These are phyloP conservation scores for Lachnellula arida DNA, from an alignment of 2,329 filamentous ascomycete genomes.

Conservation along the genomic window DNA sequence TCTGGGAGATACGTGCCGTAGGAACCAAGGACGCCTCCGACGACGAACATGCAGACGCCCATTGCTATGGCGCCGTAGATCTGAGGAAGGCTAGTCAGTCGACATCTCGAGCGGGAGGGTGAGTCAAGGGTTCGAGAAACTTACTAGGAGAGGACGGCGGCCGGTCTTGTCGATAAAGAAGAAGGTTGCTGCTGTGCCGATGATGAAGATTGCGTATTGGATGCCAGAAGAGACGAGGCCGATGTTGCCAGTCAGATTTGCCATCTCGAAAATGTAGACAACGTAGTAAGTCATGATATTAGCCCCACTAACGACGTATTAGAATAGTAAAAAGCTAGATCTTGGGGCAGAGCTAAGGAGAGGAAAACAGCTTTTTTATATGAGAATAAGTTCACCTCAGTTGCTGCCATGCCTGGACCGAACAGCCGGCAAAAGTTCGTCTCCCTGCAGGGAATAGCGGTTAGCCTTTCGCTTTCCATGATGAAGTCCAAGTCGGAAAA, in stretches of 20 bases:
- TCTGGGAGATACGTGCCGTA: conserved; percentile 39
- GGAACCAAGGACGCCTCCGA: conserved; percentile 40
- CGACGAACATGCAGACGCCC: conserved; percentile 42
- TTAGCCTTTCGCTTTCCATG: conserved; percentile 25
- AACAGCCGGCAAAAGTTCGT: conserved; percentile 21
- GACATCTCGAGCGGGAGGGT: neutral
- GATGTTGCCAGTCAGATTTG: conserved; percentile 33
- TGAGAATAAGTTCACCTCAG: too few species aligned
- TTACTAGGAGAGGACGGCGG: conserved; percentile 30
- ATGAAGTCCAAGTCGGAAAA: neutral
- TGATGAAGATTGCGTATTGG: conserved; percentile 26
- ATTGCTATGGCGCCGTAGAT: conserved; percentile 39
- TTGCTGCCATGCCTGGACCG: conserved; percentile 25
- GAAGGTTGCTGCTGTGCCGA: conserved; percentile 18
- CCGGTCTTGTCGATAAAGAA: conserved; percentile 27
- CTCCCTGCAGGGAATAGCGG: neutral
- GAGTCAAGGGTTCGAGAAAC: too few species aligned
- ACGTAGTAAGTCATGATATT: conserved; percentile 34
- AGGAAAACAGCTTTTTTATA: too few species aligned
- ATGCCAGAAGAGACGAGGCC: conserved; percentile 28
- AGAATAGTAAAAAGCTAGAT: too few species aligned
- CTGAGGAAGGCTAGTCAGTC: neutral
- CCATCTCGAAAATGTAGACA: conserved; percentile 38
- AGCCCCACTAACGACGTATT: neutral
- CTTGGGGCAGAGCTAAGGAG: too few species aligned